These are phyloP conservation scores for Cyberlindnera galapagoensis DNA, from an alignment of 805 yeast genomes.

Conservation along the genomic window DNA sequence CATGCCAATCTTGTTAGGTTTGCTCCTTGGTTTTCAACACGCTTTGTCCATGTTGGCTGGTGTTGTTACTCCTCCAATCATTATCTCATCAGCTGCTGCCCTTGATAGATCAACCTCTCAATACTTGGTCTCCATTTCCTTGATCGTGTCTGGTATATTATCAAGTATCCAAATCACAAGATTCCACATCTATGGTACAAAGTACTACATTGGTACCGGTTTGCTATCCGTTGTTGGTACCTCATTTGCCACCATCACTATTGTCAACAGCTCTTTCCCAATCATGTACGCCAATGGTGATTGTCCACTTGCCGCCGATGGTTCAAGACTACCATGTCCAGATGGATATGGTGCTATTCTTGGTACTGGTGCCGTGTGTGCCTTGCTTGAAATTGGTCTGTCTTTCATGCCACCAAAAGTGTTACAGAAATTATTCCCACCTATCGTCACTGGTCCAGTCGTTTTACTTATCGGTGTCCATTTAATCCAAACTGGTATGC, in stretches of 20 bases:
- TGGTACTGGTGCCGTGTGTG: constrained; percentile 76
- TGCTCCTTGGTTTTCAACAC: constrained; percentile 81
- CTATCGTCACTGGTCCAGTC: constrained; percentile 90
- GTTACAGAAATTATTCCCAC: constrained; percentile 75
- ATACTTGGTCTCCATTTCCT: constrained; percentile 63
- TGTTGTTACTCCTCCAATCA: constrained; percentile 74
- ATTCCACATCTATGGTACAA: constrained; percentile 67
- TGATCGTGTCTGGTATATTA: constrained; percentile 65
- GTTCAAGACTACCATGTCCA: constrained; percentile 71
- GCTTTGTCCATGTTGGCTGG: constrained; percentile 90
- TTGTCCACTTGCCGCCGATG: constrained; percentile 60
- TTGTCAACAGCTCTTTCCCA: constrained; percentile 70
- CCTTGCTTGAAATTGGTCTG: constrained; percentile 61
- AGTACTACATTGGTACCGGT: constrained; percentile 82
- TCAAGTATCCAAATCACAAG: constrained; percentile 76
- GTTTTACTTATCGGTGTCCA: constrained; percentile 76
- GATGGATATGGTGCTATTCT: constrained; percentile 85
- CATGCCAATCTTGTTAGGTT: constrained; percentile 75
- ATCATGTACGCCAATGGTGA: constrained; percentile 69
- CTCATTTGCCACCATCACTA: constrained; percentile 80
- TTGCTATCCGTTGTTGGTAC: constrained; percentile 87
- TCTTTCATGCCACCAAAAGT: constrained; percentile 73
- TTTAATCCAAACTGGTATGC: constrained; percentile 65
- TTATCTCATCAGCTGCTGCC: constrained; percentile 61
- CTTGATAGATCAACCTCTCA: constrained; percentile 44